A percentile compares a stretch with the other conserved stretches of the same genome.
Evolutionary conservation across 306 rosid genomes (phyloP).

Genomic region (Vigna reflexopilosa): DNA sequence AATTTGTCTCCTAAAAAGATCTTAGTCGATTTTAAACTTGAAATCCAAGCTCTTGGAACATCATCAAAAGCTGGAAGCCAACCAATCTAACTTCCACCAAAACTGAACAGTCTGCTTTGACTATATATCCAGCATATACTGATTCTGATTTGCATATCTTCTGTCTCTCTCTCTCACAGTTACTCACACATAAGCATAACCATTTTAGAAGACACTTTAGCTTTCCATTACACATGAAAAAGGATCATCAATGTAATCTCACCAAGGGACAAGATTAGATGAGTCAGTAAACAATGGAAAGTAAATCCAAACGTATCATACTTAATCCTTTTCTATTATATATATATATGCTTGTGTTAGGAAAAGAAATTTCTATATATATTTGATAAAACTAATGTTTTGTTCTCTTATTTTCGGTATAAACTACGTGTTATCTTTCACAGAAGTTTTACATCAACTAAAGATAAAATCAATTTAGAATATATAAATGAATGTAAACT

Average conservation of each 20-base stretch:
- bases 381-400: not conserved
- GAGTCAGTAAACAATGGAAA: slow-evolving; percentile 30
- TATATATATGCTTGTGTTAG: not conserved
- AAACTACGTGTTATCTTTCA: not conserved
- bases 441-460: fast-evolving
- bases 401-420: not conserved
- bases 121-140: slow-evolving; percentile 23
- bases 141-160: slow-evolving; percentile 42
- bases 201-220: slow-evolving; percentile 2
- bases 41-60: slow-evolving; percentile 45
- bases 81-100: slow-evolving; percentile 40
- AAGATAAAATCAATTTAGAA: too few relatives aligned
- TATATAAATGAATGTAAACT: too few relatives aligned
- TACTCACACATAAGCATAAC: not conserved
- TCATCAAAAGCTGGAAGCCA: slow-evolving; percentile 52
- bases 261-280: slow-evolving; percentile 36
- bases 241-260: slow-evolving; percentile 9
- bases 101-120: slow-evolving; percentile 32
- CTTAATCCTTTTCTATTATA: not conserved
- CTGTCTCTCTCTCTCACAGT: not conserved
- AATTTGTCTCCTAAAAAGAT: slow-evolving; percentile 32
- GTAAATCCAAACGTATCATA: slow-evolving; percentile 20
- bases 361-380: not conserved
- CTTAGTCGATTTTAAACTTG: slow-evolving; percentile 41
- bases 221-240: slow-evolving; percentile 23